Base-by-base conservation (phyloP, 2,329 filamentous ascomycete species). In the Colletotrichum incanum region DNA sequence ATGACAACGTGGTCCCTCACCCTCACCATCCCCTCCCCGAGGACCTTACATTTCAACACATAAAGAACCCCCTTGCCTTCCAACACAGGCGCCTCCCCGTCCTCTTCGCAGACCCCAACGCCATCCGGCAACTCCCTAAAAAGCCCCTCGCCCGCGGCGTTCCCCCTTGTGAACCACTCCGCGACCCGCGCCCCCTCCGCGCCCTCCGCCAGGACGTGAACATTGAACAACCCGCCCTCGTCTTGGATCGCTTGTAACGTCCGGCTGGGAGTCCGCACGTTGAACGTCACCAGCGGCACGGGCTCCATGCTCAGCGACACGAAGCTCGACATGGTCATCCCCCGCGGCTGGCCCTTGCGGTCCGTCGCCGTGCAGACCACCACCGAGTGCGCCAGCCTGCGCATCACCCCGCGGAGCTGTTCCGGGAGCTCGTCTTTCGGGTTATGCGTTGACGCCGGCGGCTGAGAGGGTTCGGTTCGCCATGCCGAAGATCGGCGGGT, bases 281-380 rank as follows among this genome's bases (percentile, higher is more conserved):
- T 91, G 82, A 91, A 90, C 0, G 85, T 86, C 8, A 91, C 79
- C 14, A 88, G 80, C 1, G 88, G 88, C 34, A 80, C 82, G 0
- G 88, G 88, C n/a, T 77, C 75, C 23, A 90, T 82, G 20, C 86
- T 84, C 34, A 91, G 79, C 0, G 88, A 89, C 2, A 88, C 88
- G 73, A 91, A 86, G 2, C 88, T 90, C 8, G 89, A 90, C 82
- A 90, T 88, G 41, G 89, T 90, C 85, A 91, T 88, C 59, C 85
- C 89, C 41, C 85, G 83, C 7, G 85, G 77, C 50, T 76, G 65
- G 41, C 77, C 74, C 37, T 73, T 18, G 45, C 79, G 72, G n/a
- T 82, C 78, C n/a, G 81, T 78, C 28, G 87, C 81, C 28, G 88
- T 90, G 76, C 87, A 87, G 16, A 89, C 85, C n/a, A 89, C 87